Percentiles rank a stretch among this genome's conserved stretches.
These are phyloP conservation scores for Tetracladium setigerum DNA, from an alignment of 495 filamentous ascomycete species.

Conservation along the genomic window DNA sequence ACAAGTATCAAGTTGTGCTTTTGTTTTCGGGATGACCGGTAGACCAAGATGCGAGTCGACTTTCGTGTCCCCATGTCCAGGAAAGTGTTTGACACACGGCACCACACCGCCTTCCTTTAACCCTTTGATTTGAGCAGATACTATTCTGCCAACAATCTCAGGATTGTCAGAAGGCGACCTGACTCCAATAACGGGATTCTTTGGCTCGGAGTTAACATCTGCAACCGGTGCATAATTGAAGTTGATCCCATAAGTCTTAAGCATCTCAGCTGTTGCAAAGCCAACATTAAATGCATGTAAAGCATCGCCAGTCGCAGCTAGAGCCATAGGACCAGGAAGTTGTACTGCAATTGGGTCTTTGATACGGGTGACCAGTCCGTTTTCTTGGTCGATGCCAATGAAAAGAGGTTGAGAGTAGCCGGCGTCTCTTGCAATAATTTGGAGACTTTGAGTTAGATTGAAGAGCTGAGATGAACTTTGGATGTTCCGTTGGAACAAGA, in stretches of 20 bases:
- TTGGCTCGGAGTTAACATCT: conserved; percentile 83
- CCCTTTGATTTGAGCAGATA: conserved; percentile 76
- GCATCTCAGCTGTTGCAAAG: conserved; percentile 78
- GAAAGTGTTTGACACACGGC: conserved; percentile 88
- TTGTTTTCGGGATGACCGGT: conserved; percentile 79
- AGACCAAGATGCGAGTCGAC: conserved; percentile 77
- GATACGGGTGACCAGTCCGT: conserved; percentile 76
- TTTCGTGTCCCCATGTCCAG: conserved; percentile 86
- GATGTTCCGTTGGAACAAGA: conserved; percentile 41
- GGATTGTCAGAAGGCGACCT: conserved; percentile 78
- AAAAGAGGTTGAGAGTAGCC: conserved; percentile 74
- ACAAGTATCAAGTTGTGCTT: conserved; percentile 72
- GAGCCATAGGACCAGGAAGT: conserved; percentile 76
- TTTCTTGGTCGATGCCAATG: conserved; percentile 86
- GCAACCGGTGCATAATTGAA: conserved; percentile 81
- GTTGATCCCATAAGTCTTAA: conserved; percentile 78
- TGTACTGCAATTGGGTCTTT: conserved; percentile 36
- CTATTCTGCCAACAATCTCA: conserved; percentile 77
- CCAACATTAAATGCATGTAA: conserved; percentile 71
- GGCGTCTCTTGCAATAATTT: conserved; percentile 74
- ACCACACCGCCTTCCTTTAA: conserved; percentile 75
- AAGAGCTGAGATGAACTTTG: conserved; percentile 32
- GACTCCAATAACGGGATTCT: conserved; percentile 80
- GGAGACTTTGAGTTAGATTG: conserved; percentile 53
- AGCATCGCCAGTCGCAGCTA: conserved; percentile 73